phyloP scores from a whole-genome alignment of 192 early-diverging fungal species.

The Powellomyces hirtus region DNA sequence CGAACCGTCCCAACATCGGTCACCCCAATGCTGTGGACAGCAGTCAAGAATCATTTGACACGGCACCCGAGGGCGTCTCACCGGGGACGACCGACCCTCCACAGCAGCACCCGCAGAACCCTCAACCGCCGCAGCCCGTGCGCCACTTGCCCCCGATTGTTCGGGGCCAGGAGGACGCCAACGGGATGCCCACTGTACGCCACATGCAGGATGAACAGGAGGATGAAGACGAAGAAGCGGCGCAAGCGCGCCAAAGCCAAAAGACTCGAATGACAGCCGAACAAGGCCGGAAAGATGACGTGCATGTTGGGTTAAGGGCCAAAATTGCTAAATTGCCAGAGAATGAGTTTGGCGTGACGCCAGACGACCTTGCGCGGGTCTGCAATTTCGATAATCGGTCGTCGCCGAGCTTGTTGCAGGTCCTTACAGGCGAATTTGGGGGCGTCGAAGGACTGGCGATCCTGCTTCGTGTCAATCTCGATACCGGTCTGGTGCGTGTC shows the following conservation, averaged over 20 bases:
- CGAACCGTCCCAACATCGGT: background rate
- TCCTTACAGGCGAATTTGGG: slow-evolving; percentile 40
- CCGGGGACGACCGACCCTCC: background rate
- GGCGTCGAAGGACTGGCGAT: slow-evolving; percentile 53
- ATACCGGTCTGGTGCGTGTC: slow-evolving; percentile 38
- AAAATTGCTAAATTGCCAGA: background rate
- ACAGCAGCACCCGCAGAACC: background rate
- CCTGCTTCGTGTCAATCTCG: slow-evolving; percentile 40
- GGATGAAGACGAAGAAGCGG: background rate
- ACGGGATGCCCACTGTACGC: background rate
- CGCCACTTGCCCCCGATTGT: slow-evolving; percentile 12
- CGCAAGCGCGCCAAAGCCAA: background rate
- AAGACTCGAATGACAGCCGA: background rate
- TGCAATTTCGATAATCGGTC: slow-evolving; percentile 51
- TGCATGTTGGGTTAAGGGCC: background rate
- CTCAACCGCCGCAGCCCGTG: background rate
- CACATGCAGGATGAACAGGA: background rate
- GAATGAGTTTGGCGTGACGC: slow-evolving; percentile 30
- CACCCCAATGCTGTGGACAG: slow-evolving; percentile 24
- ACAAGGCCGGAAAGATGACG: background rate
- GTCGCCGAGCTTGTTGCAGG: slow-evolving; percentile 31
- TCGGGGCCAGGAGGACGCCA: background rate
- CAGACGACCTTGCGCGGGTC: slow-evolving; percentile 44
- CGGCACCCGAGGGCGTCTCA: background rate
- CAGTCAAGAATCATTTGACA: slow-evolving; percentile 16